Evolutionary conservation across 345 rosid genomes (phyloP), one percentile per base, ranked within the genome.

Genomic region (Iberis pinnata): DNA sequence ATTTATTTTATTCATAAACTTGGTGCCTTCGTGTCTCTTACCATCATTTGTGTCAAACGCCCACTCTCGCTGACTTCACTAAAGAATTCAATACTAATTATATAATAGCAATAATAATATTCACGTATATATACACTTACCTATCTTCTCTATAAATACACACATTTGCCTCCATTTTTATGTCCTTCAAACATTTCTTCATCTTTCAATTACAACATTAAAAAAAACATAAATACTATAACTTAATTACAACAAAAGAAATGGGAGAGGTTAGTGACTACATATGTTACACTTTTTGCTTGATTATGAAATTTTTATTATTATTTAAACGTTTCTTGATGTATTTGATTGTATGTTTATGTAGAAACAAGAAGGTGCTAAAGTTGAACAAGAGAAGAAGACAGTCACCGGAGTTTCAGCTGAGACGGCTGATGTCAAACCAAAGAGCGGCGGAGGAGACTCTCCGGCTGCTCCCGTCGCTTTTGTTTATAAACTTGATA

Each of bases 401-500:
- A 25, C 29, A 48, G 63, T 22, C 61, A 11, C 63, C 32, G n/a
- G n/a, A n/a, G 54, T 26, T 31, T 58, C 70, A 7, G 70, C 70
- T 12, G 75, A 67, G 14, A 77, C n/a, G n/a, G n/a, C 68, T 6
- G 76, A 60, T 44, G 74, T 29, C 32, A 73, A 65, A 11, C 72
- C 77, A 56, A 63, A 59, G 43, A 86, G 70, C 39, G 81, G 64
- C 31, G 84, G 69, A 13, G 66, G 40, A 3, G 59, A 43, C 35
- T 31, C 53, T 0, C 18, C 22, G 8, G 44, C 52, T 12, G 82
- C 82, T 6, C 60, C 71, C 18, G 47, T 53, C 11, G 53, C 59
- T n/a, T 61, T 61, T 56, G 81, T 87, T 36, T 75, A 76, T 74
- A 92, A 80, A 75, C 50, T 67, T 42, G 86, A 85, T 50, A 68